These are phyloP conservation scores for Podospora fimiseda DNA, from an alignment of 495 filamentous ascomycete genomes.

Conservation along the genomic window DNA sequence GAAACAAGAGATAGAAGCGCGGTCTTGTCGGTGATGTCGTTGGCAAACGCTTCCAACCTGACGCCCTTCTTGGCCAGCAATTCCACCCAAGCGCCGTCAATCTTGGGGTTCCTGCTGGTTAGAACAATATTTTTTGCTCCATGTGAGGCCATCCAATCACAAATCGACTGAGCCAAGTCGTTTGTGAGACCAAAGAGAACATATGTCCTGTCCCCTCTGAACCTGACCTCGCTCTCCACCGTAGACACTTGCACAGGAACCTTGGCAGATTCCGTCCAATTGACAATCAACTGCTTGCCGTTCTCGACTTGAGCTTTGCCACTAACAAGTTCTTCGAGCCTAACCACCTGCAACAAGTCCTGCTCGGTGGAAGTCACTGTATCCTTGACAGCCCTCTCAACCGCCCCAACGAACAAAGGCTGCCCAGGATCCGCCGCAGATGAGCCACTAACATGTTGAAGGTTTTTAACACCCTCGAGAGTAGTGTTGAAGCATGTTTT, in stretches of 20 bases:
- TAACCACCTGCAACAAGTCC: too few relatives aligned
- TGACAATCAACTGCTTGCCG: too few relatives aligned
- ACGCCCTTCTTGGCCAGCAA: conserved; percentile 20
- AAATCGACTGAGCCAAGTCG: conserved; percentile 43
- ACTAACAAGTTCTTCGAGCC: too few relatives aligned
- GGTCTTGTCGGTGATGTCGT: conserved; percentile 17
- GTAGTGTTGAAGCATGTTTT: too few relatives aligned
- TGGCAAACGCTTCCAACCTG: conserved; percentile 11
- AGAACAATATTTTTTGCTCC: conserved; percentile 47
- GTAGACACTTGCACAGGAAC: background rate
- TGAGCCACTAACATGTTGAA: too few relatives aligned
- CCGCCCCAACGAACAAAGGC: too few relatives aligned
- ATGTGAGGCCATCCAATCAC: conserved; percentile 45
- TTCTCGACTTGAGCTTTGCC: too few relatives aligned
- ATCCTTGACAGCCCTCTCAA: too few relatives aligned
- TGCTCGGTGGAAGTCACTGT: too few relatives aligned
- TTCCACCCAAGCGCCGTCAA: conserved; percentile 34
- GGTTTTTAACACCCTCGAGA: too few relatives aligned
- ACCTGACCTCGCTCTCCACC: background rate
- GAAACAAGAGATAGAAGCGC: background rate
- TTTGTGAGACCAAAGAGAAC: conserved; percentile 45
- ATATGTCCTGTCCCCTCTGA: conserved; percentile 38
- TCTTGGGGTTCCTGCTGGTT: conserved; percentile 45
- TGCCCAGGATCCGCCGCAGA: too few relatives aligned
- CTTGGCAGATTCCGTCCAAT: background rate